Evolutionary conservation across 1,284 basidiomycete genomes (phyloP), one percentile per base, ranked within the genome.

Genomic region (Apiotrichum veenhuisii): DNA sequence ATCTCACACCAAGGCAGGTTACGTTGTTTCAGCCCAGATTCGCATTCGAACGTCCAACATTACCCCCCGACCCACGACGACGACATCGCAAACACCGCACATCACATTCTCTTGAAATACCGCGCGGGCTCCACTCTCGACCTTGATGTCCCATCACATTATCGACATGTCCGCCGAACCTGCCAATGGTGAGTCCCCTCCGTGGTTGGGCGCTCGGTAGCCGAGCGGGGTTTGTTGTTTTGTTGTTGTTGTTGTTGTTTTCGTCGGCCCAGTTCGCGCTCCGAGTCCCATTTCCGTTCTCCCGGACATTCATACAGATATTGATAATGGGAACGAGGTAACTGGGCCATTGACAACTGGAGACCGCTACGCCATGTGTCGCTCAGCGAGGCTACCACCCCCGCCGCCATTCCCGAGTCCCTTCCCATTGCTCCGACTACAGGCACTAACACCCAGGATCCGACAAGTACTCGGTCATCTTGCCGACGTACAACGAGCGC

Each of bases 401-500:
- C 20, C 40, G 5, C 22, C 40, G 17, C 14, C 40, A n/a, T 41
- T 18, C 5, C n/a, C 40, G n/a, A 5, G 5, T 3, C 7, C 8
- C 17, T 11, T 3, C n/a, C 23, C 23, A 23, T n/a, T 53, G 37
- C 33, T 43, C 41, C 55, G 44, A 53, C 50, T 15, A 22, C 17
- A 27, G 5, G 10, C 26, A 11, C 40, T 41, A 10, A 41, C 20
- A 20, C 40, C 5, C 50, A 72, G 69, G 62, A 33, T 55, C 64
- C 41, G 71, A 77, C 66, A 90, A 87, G 76, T 91, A 90, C 74
- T 89, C 87, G 51, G 89, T 94, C 64, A 93, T 94, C 68, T 81
- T 94, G 14, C 91, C 91, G 42, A 94, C 91, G 2, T 95, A 94
- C 77, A 93, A 94, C 72, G 91, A 94, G 74, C 84, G 91, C 67